Evolutionary conservation across 2,329 filamentous ascomycete species (phyloP).

Genomic region (Fusarium poae): DNA sequence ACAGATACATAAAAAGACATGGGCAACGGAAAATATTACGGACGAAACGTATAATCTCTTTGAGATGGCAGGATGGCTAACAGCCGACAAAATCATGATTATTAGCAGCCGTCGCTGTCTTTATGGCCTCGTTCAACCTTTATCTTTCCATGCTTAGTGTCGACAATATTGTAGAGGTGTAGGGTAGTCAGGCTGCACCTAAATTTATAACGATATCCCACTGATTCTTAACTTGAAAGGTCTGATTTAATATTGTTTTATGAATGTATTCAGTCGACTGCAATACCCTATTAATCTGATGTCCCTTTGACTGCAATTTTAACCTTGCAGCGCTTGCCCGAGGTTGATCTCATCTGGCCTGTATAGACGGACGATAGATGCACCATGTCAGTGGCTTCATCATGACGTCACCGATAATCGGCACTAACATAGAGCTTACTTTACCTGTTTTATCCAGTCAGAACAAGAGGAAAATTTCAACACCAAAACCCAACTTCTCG

Average conservation of each 20-base stretch:
- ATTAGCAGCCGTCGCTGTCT: not conserved
- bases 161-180: conserved; percentile 45
- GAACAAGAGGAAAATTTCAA: conserved; percentile 16
- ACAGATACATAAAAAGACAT: not conserved
- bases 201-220: conserved; percentile 38
- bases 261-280: too few relatives aligned
- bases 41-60: too few relatives aligned
- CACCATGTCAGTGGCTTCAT: conserved; percentile 10
- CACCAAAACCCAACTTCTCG: not conserved
- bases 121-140: conserved; percentile 37
- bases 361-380: too few relatives aligned
- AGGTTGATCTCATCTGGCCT: too few relatives aligned
- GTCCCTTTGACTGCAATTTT: too few relatives aligned
- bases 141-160: conserved; percentile 44
- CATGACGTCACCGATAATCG: conserved; percentile 3
- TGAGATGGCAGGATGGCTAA: too few relatives aligned
- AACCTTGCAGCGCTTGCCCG: too few relatives aligned
- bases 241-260: too few relatives aligned
- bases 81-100: too few relatives aligned
- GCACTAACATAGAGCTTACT: not conserved
- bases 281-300: too few relatives aligned
- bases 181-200: conserved; percentile 46
- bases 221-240: too few relatives aligned
- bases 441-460: not conserved
- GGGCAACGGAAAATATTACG: not conserved